phyloP scores from a whole-genome alignment of 2,329 filamentous ascomycete genomes.

The Arthrinium puccinioides region DNA sequence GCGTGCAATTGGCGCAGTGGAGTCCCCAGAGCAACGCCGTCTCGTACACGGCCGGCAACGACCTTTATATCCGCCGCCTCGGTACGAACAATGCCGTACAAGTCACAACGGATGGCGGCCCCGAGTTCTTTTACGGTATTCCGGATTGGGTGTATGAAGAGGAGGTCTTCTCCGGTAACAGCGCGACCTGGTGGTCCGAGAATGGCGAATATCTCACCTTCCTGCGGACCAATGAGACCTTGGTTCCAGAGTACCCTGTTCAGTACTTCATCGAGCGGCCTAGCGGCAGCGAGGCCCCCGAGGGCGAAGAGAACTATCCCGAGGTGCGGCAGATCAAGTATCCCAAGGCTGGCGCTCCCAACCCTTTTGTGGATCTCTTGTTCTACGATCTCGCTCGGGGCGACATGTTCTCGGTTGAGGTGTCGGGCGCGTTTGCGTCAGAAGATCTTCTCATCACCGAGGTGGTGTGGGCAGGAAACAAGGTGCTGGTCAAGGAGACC shows the following conservation, averaged over 20 bases:
- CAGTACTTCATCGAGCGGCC: constrained; percentile 89
- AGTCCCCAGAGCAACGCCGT: constrained; percentile 80
- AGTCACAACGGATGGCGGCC: constrained; percentile 81
- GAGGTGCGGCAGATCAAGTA: constrained; percentile 93
- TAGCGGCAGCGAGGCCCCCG: constrained; percentile 59
- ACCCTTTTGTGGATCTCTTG: constrained; percentile 78
- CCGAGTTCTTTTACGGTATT: constrained; percentile 87
- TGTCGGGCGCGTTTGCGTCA: constrained; percentile 69
- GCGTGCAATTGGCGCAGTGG: constrained; percentile 82
- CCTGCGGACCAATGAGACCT: constrained; percentile 86
- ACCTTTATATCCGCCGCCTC: constrained; percentile 71
- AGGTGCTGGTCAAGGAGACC: constrained; percentile 83
- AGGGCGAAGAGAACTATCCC: constrained; percentile 81
- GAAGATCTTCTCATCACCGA: constrained; percentile 87
- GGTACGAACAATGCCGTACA: constrained; percentile 52
- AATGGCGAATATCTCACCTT: constrained; percentile 89
- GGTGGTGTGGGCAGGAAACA: constrained; percentile 80
- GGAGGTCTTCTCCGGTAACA: constrained; percentile 73
- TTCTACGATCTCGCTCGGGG: constrained; percentile 79
- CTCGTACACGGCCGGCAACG: constrained; percentile 86
- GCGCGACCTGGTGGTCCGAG: constrained; percentile 90
- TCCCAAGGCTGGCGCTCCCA: constrained; percentile 89
- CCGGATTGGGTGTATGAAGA: constrained; percentile 96
- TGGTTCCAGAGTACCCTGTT: constrained; percentile 84
- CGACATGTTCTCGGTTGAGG: constrained; percentile 73